A percentile compares a stretch with the other conserved stretches of the same genome.
Evolutionary conservation across 768 basidiomycete species (phyloP).

Genomic region (Lactifluus pinguis): DNA sequence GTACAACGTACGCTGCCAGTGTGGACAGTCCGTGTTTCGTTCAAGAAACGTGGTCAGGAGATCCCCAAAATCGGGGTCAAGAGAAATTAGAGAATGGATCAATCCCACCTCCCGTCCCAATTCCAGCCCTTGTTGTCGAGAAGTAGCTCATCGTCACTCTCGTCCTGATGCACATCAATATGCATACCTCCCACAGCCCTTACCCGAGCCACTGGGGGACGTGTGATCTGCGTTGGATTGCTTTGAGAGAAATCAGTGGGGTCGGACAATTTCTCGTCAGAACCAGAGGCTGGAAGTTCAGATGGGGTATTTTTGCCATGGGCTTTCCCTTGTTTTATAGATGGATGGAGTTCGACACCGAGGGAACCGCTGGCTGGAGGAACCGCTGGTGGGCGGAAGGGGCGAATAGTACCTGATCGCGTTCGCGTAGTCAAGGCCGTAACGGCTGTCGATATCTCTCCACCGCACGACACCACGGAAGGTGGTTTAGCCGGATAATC

Average conservation of each 20-base stretch:
- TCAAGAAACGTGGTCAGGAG: background rate
- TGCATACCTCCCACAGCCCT: background rate
- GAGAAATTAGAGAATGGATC: background rate
- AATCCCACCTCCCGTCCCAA: conserved; percentile 19
- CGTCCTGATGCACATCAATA: background rate
- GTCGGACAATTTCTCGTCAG: background rate
- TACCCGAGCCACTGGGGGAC: background rate
- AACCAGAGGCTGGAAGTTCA: background rate
- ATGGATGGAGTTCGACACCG: conserved; percentile 14
- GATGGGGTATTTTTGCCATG: conserved; percentile 1
- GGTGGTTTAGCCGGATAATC: conserved; percentile 9
- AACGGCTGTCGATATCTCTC: background rate
- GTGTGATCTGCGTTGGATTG: background rate
- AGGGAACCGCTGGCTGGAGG: background rate
- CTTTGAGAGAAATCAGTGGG: background rate
- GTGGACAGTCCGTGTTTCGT: background rate
- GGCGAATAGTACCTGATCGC: conserved; percentile 20
- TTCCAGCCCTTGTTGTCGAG: conserved; percentile 17
- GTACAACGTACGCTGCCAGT: background rate
- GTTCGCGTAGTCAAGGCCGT: conserved; percentile 16
- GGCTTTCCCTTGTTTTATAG: conserved; percentile 16
- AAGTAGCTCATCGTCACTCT: conserved; percentile 17
- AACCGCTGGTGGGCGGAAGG: conserved; percentile 7
- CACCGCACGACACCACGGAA: background rate
- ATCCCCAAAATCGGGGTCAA: background rate